phyloP scores from a whole-genome alignment of 306 rosid genomes.

The Vicia faba region DNA sequence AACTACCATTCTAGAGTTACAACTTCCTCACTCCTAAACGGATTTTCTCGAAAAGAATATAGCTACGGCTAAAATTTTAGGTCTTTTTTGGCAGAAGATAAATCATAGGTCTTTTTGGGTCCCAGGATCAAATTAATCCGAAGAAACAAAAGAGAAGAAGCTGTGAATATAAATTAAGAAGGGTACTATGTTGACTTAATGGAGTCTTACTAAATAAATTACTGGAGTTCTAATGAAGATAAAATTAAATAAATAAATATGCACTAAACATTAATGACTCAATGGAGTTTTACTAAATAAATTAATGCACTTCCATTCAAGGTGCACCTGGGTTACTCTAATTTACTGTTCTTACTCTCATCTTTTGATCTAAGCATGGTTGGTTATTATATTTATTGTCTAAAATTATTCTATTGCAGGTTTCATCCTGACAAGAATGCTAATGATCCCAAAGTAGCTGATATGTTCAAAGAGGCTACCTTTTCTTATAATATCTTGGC shows the following conservation, averaged over 20 bases:
- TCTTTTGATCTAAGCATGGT: conserved; percentile 16
- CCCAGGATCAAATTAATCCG: conserved; percentile 25
- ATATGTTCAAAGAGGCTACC: conserved; percentile 91
- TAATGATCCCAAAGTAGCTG: conserved; percentile 96
- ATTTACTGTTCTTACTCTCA: conserved; percentile 37
- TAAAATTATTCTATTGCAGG: conserved; percentile 53
- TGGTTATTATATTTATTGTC: conserved; percentile 29
- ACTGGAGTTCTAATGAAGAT: not conserved
- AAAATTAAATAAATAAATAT: not conserved
- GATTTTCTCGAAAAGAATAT: too few species aligned
- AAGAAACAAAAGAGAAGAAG: conserved; percentile 6
- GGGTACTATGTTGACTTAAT: not conserved
- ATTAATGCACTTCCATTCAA: not conserved
- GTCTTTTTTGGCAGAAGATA: not conserved
- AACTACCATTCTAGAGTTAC: too few species aligned
- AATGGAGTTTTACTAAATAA: conserved; percentile 27
- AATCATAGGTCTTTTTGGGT: not conserved
- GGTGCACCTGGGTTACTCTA: conserved; percentile 24
- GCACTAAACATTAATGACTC: not conserved
- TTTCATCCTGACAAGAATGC: conserved; percentile 99
- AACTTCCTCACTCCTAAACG: too few species aligned
- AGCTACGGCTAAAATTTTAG: too few species aligned
- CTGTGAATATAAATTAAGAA: not conserved
- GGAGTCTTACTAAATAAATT: conserved; percentile 26
- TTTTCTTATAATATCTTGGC: conserved; percentile 85